A percentile compares a stretch with the other conserved stretches of the same genome.
These are phyloP conservation scores for Coniochaeta ligniaria DNA, from an alignment of 2,329 filamentous ascomycete genomes.

Conservation along the genomic window DNA sequence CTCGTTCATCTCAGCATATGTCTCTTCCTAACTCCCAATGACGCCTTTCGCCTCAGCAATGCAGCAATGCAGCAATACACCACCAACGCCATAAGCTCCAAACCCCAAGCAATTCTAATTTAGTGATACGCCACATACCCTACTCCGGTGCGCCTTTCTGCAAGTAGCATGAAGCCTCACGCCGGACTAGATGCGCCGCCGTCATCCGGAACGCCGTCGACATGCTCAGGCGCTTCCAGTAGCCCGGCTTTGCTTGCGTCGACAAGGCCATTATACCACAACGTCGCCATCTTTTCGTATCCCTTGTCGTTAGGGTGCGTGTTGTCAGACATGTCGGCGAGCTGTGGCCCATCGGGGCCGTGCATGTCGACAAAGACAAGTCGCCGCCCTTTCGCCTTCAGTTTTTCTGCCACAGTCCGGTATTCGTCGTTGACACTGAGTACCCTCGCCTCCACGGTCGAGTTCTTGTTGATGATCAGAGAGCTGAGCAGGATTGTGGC, in stretches of 20 bases:
- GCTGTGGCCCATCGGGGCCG: slow-evolving; percentile 17
- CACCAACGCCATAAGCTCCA: not conserved
- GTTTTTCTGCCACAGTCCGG: slow-evolving; percentile 15
- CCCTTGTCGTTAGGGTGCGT: slow-evolving; percentile 31
- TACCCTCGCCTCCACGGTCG: slow-evolving; percentile 17
- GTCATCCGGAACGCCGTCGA: slow-evolving; percentile 12
- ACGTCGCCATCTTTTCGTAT: slow-evolving; percentile 32
- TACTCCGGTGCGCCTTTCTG: not conserved
- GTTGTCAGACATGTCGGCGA: slow-evolving; percentile 26
- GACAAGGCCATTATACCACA: slow-evolving; percentile 25
- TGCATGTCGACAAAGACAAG: slow-evolving; percentile 34
- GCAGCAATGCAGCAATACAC: not conserved
- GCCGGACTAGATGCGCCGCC: slow-evolving; percentile 3
- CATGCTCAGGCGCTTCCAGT: slow-evolving; percentile 21
- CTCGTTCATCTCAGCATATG: no score
- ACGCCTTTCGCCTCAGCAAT: not conserved
- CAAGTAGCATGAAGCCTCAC: not conserved
- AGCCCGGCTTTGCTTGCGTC: slow-evolving; percentile 17
- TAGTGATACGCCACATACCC: not conserved
- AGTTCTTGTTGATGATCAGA: slow-evolving; percentile 19
- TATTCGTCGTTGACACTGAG: slow-evolving; percentile 25
- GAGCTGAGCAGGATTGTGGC: slow-evolving; percentile 31
- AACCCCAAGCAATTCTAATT: not conserved
- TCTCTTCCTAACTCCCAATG: not conserved
- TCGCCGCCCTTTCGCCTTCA: slow-evolving; percentile 19